Evolutionary conservation across 495 filamentous ascomycete genomes (phyloP).

Genomic region (Podospora didyma): DNA sequence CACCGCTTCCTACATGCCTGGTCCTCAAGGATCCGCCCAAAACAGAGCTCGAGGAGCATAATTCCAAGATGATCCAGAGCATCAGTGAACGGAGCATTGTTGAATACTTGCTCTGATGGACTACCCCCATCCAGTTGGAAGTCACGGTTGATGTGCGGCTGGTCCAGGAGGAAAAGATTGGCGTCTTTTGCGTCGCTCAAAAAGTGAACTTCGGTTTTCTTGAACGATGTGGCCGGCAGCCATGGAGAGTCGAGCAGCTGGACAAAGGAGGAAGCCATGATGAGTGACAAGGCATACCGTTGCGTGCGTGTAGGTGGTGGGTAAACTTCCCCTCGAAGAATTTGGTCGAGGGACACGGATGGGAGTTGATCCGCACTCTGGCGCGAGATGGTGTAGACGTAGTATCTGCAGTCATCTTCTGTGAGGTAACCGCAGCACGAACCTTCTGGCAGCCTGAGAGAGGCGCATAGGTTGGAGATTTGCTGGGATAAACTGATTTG

Average conservation of each 20-base stretch:
- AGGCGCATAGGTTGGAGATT: neutral
- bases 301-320: conserved; percentile 7
- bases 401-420: conserved; percentile 4
- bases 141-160: neutral
- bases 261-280: conserved; percentile 19
- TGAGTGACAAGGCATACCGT: conserved; percentile 10
- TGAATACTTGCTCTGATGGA: neutral
- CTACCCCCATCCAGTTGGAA: neutral
- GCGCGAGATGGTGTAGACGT: conserved; percentile 12
- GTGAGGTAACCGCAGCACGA: conserved; percentile 12
- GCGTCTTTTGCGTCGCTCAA: neutral
- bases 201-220: conserved; percentile 10
- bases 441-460: neutral
- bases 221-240: neutral
- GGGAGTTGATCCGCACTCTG: neutral
- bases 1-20: conserved; percentile 10
- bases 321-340: conserved; percentile 7
- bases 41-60: conserved; percentile 38
- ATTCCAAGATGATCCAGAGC: conserved; percentile 17
- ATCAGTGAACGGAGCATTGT: neutral
- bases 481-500: neutral
- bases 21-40: conserved; percentile 24
- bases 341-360: conserved; percentile 13
- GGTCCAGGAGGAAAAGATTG: neutral
- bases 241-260: conserved; percentile 19